Percentiles rank a stretch among this genome's conserved stretches.
Conservation (phyloP, 768 basidiomycete genomes). For the Trametes sanguinea region DNA sequence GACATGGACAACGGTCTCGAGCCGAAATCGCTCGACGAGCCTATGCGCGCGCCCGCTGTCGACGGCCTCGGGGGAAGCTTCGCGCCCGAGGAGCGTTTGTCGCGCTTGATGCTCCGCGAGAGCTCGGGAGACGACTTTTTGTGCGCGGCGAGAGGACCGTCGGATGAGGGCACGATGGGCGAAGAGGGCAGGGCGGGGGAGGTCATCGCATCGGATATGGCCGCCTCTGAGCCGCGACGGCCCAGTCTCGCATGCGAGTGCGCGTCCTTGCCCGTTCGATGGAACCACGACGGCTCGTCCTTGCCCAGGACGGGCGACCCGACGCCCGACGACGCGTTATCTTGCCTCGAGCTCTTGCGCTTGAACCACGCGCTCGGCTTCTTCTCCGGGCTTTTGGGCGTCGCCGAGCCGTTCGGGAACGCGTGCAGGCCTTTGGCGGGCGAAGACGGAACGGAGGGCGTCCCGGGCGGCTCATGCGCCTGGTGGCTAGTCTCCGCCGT, state of each 20-base stretch:
- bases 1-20: constrained; percentile 15
- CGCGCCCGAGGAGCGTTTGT: constrained; percentile 7
- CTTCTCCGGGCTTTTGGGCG: constrained; percentile 35
- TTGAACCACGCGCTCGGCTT: constrained; percentile 55
- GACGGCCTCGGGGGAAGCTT: constrained; percentile 38
- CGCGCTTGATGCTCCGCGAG: constrained; percentile 13
- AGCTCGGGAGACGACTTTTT: constrained; percentile 30
- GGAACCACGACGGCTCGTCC: not conserved
- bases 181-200: constrained; percentile 2
- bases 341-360: constrained; percentile 47
- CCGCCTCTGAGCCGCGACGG: constrained; percentile 17
- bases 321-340: constrained; percentile 12
- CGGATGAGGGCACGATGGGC: constrained; percentile 6
- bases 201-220: constrained; percentile 1
- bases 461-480: constrained; percentile 24
- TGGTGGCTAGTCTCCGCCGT: constrained; percentile 33
- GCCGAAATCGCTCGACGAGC: constrained; percentile 13
- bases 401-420: constrained; percentile 29
- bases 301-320: not conserved
- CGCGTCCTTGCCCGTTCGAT: not conserved
- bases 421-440: constrained; percentile 19
- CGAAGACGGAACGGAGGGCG: constrained; percentile 12
- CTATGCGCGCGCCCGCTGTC: constrained; percentile 39
- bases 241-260: not conserved
- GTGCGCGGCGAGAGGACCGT: constrained; percentile 11